These are phyloP conservation scores for Rhizoctonia solani DNA, from an alignment of 1,284 basidiomycete species.

Conservation along the genomic window DNA sequence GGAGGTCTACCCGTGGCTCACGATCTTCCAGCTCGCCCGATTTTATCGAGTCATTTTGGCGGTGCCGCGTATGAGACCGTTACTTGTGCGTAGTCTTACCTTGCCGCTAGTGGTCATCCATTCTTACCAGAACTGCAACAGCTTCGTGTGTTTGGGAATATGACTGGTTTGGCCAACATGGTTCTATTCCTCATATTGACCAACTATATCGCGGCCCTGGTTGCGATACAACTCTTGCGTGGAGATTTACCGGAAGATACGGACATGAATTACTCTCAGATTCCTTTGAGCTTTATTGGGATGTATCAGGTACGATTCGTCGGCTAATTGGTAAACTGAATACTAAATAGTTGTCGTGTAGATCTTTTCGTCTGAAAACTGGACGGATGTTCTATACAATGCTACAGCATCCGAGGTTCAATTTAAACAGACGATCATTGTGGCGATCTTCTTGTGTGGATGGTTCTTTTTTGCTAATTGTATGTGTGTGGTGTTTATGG, in stretches of 20 bases:
- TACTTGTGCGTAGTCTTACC: conserved; percentile 60
- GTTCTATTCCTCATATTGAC: conserved; percentile 88
- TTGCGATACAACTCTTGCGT: conserved; percentile 75
- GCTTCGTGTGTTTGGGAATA: conserved; percentile 89
- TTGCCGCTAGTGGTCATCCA: conserved; percentile 36
- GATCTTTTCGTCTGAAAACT: conserved; percentile 94
- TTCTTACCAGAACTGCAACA: conserved; percentile 43
- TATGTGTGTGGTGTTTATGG: conserved; percentile 50
- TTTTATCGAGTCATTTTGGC: conserved; percentile 95
- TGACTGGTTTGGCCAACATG: conserved; percentile 93
- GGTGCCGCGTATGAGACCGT: conserved; percentile 81
- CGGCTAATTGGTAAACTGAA: not conserved
- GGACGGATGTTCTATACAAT: conserved; percentile 82
- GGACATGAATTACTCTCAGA: conserved; percentile 83
- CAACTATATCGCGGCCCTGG: conserved; percentile 84
- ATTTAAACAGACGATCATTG: conserved; percentile 74
- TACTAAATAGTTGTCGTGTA: conserved; percentile 46
- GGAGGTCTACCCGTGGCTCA: conserved; percentile 84
- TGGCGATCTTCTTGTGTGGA: conserved; percentile 74
- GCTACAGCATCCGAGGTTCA: conserved; percentile 65
- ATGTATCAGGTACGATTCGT: conserved; percentile 65
- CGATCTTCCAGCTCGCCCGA: conserved; percentile 82
- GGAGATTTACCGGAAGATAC: conserved; percentile 68
- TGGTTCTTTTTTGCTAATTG: conserved; percentile 97
- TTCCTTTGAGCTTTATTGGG: conserved; percentile 87